Base-by-base conservation (phyloP, 2,329 filamentous ascomycete genomes). In the Scolecobasidium constrictum region DNA sequence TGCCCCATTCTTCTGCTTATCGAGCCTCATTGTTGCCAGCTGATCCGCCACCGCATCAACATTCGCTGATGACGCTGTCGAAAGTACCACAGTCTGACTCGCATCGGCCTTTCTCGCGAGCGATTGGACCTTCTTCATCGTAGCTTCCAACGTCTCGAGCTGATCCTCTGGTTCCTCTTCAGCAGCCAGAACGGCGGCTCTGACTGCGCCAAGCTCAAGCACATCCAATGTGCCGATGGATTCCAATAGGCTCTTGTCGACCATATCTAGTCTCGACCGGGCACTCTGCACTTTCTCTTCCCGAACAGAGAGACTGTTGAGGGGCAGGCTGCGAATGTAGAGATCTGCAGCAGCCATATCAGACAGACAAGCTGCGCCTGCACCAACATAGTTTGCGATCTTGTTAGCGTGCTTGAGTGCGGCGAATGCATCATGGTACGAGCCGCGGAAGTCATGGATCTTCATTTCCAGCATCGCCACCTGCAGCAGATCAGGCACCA, bases 111-210 rank as follows among this genome's bases (percentile, higher is more conserved):
- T n/a, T n/a, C 66, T 69, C 26, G n/a, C 9, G 26, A 31, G 26
- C n/a, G 26, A 70, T 56, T 6, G 70, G 68, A 36, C 64, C 57
- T 20, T 63, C 63, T 43, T 65, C 59, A 15, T 58, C n/a, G 26
- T 31, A 31, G 9, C n/a, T 31, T 31, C 9, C 26, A 31, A 31
- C 26, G 9, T 7, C n/a, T 9, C 9, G 9, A 9, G 26, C 26
- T 31, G 26, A n/a, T 31, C 26, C n/a, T 31, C 26, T 31, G 26
- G 26, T n/a, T 31, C 26, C n/a, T 31, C 26, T 31, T 31, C 26
- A 7, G n/a, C 9, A 31, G 9, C 9, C 26, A 31, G n/a, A 9
- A 31, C 9, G 9, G 9, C n/a, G 26, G 26, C 26, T 31, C n/a
- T 31, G 26, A 31, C 26, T 9, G n/a, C 26, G n/a, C 26, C 26